Percentiles rank a stretch among this genome's conserved stretches.
These are phyloP conservation scores for Epichloe bromicola DNA, from an alignment of 2,329 filamentous ascomycete species.

Conservation along the genomic window DNA sequence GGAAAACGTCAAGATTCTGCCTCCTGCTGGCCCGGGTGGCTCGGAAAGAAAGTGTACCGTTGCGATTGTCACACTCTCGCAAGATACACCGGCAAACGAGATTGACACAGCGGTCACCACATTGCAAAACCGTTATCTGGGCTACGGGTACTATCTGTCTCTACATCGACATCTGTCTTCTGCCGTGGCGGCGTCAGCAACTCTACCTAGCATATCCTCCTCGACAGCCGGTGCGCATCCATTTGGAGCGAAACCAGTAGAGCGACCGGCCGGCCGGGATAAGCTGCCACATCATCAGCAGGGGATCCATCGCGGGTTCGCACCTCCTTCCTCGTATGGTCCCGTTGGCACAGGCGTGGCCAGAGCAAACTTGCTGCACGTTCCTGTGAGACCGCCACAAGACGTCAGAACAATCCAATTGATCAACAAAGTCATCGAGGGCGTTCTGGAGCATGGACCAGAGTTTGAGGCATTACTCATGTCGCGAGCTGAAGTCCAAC, in stretches of 20 bases:
- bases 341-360: conserved; percentile 27
- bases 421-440: conserved; percentile 80
- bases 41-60: conserved; percentile 59
- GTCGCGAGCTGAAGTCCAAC: conserved; percentile 70
- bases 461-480: conserved; percentile 90
- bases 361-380: conserved; percentile 42
- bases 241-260: conserved; percentile 62
- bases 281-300: conserved; percentile 25
- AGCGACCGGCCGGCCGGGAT: conserved; percentile 23
- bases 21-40: conserved; percentile 28
- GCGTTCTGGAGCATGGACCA: conserved; percentile 63
- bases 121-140: conserved; percentile 73
- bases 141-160: conserved; percentile 69
- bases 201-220: conserved; percentile 1
- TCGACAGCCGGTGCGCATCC: conserved; percentile 44
- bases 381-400: conserved; percentile 61
- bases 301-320: conserved; percentile 49
- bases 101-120: conserved; percentile 69
- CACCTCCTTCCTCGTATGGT: conserved; percentile 60
- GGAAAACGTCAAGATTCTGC: conserved; percentile 60
- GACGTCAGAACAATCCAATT: conserved; percentile 69
- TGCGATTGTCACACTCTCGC: conserved; percentile 68
- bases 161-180: conserved; percentile 77
- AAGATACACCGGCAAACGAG: conserved; percentile 69
- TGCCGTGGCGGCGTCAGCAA: conserved; percentile 26